Conservation (phyloP, 345 rosid genomes). For the Hevea brasiliensis region DNA sequence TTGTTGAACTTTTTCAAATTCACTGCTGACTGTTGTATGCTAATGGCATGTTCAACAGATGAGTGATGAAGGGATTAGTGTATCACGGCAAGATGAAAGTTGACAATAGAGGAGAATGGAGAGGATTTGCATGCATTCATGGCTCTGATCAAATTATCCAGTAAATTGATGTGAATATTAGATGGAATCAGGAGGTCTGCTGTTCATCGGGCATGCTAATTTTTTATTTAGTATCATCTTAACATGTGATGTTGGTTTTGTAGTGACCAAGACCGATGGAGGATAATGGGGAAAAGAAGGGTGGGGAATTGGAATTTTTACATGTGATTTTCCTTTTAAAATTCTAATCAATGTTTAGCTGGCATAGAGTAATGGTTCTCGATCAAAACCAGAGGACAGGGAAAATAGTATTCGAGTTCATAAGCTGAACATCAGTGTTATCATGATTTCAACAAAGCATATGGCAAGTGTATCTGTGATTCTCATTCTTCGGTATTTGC, state of each 20-base stretch:
- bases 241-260: neutral
- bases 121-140: neutral
- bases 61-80: conserved; percentile 22
- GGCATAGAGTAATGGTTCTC: neutral
- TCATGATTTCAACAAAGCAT: neutral
- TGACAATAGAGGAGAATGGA: neutral
- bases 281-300: too few species aligned
- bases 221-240: neutral
- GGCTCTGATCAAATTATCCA: conserved; percentile 8
- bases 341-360: neutral
- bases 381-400: neutral
- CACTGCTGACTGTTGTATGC: neutral
- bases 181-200: neutral
- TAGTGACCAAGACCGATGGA: neutral
- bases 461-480: neutral
- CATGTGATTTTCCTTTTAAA: conserved; percentile 10
- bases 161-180: neutral
- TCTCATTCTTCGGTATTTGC: neutral
- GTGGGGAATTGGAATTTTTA: neutral
- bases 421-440: neutral
- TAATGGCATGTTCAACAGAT: conserved; percentile 20
- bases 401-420: neutral
- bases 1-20: neutral
- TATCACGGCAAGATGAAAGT: conserved; percentile 4
- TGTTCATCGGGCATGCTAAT: neutral